Percentiles rank a stretch among this genome's conserved stretches.
phyloP scores from a whole-genome alignment of 306 rosid species.

The Cicer pinnatifidum region DNA sequence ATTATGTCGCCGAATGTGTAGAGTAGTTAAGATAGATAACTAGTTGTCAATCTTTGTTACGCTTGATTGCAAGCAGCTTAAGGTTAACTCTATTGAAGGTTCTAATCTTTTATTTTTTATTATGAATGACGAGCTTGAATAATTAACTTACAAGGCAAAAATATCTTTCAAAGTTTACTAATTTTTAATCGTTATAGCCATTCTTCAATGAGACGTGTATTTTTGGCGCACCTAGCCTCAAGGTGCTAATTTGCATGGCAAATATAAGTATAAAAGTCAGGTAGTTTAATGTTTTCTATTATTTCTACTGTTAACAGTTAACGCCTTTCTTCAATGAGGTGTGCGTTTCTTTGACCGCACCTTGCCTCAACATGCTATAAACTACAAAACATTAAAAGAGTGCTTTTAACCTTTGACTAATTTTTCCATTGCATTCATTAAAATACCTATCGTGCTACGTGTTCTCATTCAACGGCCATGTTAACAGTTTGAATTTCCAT shows the following conservation, averaged over 20 bases:
- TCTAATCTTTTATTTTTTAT: background rate
- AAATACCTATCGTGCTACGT: background rate
- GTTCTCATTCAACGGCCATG: conserved; percentile 13
- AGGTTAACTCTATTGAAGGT: conserved; percentile 2
- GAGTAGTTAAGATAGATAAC: background rate
- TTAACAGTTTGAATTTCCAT: conserved; percentile 34
- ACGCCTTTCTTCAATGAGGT: background rate
- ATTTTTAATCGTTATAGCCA: background rate
- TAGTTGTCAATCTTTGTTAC: background rate
- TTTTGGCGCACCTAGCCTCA: background rate
- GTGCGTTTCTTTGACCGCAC: background rate
- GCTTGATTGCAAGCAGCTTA: conserved; percentile 9
- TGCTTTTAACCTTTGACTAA: conserved; percentile 9
- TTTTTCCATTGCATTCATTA: conserved; percentile 8
- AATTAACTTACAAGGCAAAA: background rate
- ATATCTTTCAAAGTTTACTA: background rate
- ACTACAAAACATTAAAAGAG: conserved; percentile 1
- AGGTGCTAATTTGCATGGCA: conserved; percentile 4
- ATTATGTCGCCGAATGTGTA: background rate
- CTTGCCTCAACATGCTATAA: background rate
- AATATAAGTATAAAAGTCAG: background rate
- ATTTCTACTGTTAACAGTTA: background rate
- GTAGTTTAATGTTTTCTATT: background rate
- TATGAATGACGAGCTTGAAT: background rate
- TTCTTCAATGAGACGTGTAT: background rate